Evolutionary conservation across 345 rosid genomes (phyloP), one percentile per base, ranked within the genome.

Genomic region (Lepidium aucheri): DNA sequence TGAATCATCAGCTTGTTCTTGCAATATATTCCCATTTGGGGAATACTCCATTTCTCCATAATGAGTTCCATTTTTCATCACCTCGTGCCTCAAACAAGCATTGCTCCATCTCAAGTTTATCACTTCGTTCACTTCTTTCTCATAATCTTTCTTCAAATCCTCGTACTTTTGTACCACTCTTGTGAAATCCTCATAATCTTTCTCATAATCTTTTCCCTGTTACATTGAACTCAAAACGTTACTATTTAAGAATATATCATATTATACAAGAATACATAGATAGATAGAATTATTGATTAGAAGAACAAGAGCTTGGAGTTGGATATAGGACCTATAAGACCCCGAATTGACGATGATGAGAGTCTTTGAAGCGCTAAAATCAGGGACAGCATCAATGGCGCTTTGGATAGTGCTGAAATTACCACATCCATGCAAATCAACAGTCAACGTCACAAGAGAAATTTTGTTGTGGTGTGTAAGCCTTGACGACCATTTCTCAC

Each of bases 191-290:
- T 86, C 87, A n/a, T n/a, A n/a, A n/a, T n/a, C n/a, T n/a, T n/a
- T n/a, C n/a, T n/a, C n/a, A n/a, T 74, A 51, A 91, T 89, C 76
- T 91, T 91, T 76, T 91, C 97, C 82, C 97, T 91, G 86, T 66
- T n/a, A 43, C 24, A 53, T 43, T 54, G 17, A 24, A 44, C 59
- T 55, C 50, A 43, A 28, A 41, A 28, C 30, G 11, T 69, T 17
- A 43, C 49, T 42, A 28, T 28, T 28, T 28, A 53, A 12, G 44
- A 30, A 28, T 15, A 53, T 33, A 18, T 41, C 32, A 13, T 43
- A 49, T n/a, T 60, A 26, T 7, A 32, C 24, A 41, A 20, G 1
- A n/a, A n/a, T n/a, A n/a, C n/a, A n/a, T n/a, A n/a, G n/a, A n/a
- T n/a, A n/a, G n/a, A n/a, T n/a, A n/a, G n/a, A n/a, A n/a, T n/a